Evolutionary conservation across 139 green algal genomes (phyloP), one percentile per base, ranked within the genome.

Genomic region (Auxenochlorella protothecoides): DNA sequence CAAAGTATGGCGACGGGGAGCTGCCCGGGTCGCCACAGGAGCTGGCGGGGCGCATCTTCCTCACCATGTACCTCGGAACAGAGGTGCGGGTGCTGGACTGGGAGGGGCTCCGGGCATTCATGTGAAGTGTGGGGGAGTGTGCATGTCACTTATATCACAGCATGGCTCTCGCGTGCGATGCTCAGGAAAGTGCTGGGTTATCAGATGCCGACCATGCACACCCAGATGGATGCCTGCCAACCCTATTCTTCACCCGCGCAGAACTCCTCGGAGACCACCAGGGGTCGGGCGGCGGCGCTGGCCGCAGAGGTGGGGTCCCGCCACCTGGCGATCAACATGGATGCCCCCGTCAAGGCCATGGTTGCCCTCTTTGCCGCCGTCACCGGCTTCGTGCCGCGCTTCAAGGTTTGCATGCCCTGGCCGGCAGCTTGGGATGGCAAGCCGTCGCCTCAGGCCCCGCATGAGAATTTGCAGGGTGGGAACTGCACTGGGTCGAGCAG

Each of bases 61-160:
- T 74, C 12, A 97, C 89, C 5, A 83, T 95, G 0, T 99, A 97
- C 83, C 93, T 98, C 89, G 92, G 92, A 52, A 97, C 91, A 4
- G 88, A 76, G 72, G 66, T 10, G 57, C 57, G 11, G 57, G 57
- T 11, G 57, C 57, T 62, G 9, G 57, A 10, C 11, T 62, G 57
- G 57, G 57, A 15, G 57, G 2, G 57, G 2, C 11, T 11, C 9
- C 2, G 57, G 57, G 10, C 9, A 62, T 62, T 62, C 64, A 55
- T 52, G 68, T 54, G 16, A 4, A 2, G 64, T 55, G 64, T 68
- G 16, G 7, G 27, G 27, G 27, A 44, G 27, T 44, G 27, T 44
- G 27, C 27, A 44, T 44, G 27, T 44, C 27, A 44, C 27, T 2
- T 44, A 44, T 44, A 44, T 44, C 27, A 44, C 27, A 44, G 27